phyloP scores from a whole-genome alignment of 805 yeast genomes.

The Saccharomycopsis capsularis region DNA sequence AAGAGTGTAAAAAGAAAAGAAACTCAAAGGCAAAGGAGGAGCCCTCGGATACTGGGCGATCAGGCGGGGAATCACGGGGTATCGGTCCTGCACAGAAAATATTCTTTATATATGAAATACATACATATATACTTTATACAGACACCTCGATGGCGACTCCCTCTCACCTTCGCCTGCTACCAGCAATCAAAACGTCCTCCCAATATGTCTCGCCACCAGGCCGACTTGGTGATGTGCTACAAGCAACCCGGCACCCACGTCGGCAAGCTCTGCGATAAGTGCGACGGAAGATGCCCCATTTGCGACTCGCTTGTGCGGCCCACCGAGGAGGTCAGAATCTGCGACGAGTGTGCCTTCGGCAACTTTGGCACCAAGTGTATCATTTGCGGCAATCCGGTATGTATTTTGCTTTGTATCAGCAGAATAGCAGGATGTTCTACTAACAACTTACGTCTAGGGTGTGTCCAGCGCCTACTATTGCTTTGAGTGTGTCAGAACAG shows the following conservation, averaged over 20 bases:
- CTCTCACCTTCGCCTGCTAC: too few relatives aligned
- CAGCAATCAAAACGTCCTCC: constrained; percentile 7
- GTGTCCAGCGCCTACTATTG: constrained; percentile 75
- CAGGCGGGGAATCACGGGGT: too few relatives aligned
- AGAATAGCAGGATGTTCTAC: too few relatives aligned
- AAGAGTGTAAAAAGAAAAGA: too few relatives aligned
- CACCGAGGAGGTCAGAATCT: constrained; percentile 55
- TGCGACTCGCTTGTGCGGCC: constrained; percentile 85
- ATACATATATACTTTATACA: too few relatives aligned
- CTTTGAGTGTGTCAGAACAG: constrained; percentile 71
- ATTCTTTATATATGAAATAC: too few relatives aligned
- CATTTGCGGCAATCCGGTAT: constrained; percentile 49
- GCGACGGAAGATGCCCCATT: constrained; percentile 88
- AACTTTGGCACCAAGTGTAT: constrained; percentile 59
- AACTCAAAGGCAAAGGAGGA: too few relatives aligned
- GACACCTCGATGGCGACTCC: too few relatives aligned
- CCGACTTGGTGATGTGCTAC: constrained; percentile 75
- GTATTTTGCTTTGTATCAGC: too few relatives aligned
- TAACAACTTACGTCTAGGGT: constrained; percentile 32
- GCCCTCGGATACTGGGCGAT: too few relatives aligned
- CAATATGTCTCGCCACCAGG: constrained; percentile 84
- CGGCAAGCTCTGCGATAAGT: constrained; percentile 72
- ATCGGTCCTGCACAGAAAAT: too few relatives aligned
- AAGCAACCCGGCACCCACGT: constrained; percentile 71
- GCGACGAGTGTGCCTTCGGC: constrained; percentile 83